Evolutionary conservation across 2,329 filamentous ascomycete species (phyloP).

Genomic region (Chaetomiaceae sp.): DNA sequence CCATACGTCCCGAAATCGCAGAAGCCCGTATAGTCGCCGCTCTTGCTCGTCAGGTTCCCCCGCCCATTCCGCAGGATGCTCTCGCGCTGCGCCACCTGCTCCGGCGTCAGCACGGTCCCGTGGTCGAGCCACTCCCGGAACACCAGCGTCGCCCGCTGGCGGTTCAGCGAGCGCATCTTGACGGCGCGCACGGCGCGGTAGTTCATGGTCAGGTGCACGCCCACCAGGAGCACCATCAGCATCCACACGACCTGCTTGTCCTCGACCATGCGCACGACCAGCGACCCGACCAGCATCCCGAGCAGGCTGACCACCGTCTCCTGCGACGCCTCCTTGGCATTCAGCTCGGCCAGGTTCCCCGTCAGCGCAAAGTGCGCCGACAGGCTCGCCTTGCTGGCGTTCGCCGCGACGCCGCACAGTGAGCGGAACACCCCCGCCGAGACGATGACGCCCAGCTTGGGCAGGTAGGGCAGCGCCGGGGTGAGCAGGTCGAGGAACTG

Average conservation of each 20-base stretch:
- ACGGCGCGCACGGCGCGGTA: constrained; percentile 81
- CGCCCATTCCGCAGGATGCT: constrained; percentile 56
- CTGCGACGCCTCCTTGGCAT: constrained; percentile 91
- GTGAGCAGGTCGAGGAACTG: constrained; percentile 83
- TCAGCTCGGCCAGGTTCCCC: constrained; percentile 87
- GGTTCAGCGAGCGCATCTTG: constrained; percentile 77
- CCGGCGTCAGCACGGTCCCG: constrained; percentile 55
- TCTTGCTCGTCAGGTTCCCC: constrained; percentile 41
- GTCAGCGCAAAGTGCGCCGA: constrained; percentile 86
- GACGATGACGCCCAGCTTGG: constrained; percentile 48
- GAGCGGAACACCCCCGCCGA: constrained; percentile 49
- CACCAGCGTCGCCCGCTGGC: constrained; percentile 78
- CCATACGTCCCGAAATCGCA: constrained; percentile 39
- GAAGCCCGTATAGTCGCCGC: constrained; percentile 32
- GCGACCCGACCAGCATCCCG: constrained; percentile 78
- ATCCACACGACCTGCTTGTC: constrained; percentile 68
- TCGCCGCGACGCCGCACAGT: constrained; percentile 85
- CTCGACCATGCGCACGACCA: constrained; percentile 74
- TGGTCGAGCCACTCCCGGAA: constrained; percentile 55
- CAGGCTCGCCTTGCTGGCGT: constrained; percentile 83
- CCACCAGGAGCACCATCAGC: constrained; percentile 66
- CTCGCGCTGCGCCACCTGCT: constrained; percentile 61
- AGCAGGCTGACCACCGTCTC: constrained; percentile 88
- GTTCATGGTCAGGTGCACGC: constrained; percentile 77
- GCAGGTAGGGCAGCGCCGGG: constrained; percentile 59